These are phyloP conservation scores for Verbascum thapsus DNA, from an alignment of 257 asterid species.

Conservation along the genomic window DNA sequence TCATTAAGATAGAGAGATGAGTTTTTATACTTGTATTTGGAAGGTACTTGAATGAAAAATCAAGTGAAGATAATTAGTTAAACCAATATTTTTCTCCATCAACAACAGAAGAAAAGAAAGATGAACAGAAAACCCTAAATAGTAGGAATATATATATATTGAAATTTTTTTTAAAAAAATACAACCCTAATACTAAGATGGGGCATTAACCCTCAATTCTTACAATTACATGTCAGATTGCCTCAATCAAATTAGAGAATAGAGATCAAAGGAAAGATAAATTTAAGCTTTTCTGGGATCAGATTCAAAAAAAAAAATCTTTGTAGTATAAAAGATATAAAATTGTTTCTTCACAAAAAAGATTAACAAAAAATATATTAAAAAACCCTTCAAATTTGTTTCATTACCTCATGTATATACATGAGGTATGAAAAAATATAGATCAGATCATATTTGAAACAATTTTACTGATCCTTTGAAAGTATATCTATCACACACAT, in stretches of 20 bases:
- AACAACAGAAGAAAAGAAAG: neutral
- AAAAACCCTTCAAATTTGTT: slow-evolving; percentile 28
- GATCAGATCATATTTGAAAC: slow-evolving; percentile 48
- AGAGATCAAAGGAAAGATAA: slow-evolving; percentile 18
- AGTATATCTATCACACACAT: slow-evolving; percentile 32
- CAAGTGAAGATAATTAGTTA: slow-evolving; percentile 3
- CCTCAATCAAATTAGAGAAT: neutral
- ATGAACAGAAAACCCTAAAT: slow-evolving; percentile 36
- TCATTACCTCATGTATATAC: neutral
- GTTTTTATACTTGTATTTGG: neutral
- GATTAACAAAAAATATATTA: slow-evolving; percentile 8
- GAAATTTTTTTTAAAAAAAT: neutral
- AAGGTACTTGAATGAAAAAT: slow-evolving; percentile 6
- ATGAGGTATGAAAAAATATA: neutral
- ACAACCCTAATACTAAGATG: neutral
- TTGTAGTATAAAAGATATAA: too few relatives aligned
- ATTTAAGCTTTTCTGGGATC: slow-evolving; percentile 13
- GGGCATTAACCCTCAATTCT: neutral
- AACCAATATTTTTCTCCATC: slow-evolving; percentile 15
- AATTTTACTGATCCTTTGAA: too few relatives aligned
- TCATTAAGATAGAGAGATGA: too few relatives aligned
- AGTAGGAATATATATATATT: too few relatives aligned
- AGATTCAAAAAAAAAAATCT: neutral
- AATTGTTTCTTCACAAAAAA: too few relatives aligned
- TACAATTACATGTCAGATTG: neutral